These are phyloP conservation scores for Podospora anserina DNA, from an alignment of 495 filamentous ascomycete species.

Conservation along the genomic window DNA sequence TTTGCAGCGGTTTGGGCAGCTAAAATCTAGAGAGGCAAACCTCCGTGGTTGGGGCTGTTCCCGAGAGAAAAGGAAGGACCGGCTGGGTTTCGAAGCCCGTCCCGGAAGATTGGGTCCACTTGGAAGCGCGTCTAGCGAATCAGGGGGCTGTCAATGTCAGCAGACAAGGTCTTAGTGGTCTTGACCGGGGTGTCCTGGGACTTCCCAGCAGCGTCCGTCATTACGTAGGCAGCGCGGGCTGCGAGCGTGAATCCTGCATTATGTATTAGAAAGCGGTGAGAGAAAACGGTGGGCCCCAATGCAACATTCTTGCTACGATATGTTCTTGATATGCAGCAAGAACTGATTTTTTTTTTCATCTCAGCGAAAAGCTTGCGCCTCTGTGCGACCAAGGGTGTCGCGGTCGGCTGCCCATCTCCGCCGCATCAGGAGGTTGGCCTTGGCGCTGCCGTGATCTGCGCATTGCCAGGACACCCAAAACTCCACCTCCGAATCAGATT, in stretches of 20 bases:
- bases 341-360: background rate
- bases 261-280: slow-evolving; percentile 4
- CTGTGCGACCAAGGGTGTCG: slow-evolving; percentile 8
- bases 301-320: background rate
- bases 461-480: slow-evolving; percentile 1
- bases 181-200: background rate
- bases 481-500: slow-evolving; percentile 16
- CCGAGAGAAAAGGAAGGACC: background rate
- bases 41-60: background rate
- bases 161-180: slow-evolving; percentile 22
- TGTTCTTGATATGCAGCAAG: background rate
- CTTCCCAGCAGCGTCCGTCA: slow-evolving; percentile 8
- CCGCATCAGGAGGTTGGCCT: slow-evolving; percentile 13
- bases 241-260: background rate
- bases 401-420: background rate
- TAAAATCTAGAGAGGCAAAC: background rate
- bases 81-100: slow-evolving; percentile 10
- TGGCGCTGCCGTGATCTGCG: slow-evolving; percentile 27
- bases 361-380: background rate
- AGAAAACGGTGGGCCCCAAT: background rate
- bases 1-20: slow-evolving; percentile 2
- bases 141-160: slow-evolving; percentile 30
- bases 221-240: background rate
- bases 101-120: slow-evolving; percentile 14
- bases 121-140: slow-evolving; percentile 20